Conservation (phyloP, 306 rosid species). For the Styphnolobium japonicum region DNA sequence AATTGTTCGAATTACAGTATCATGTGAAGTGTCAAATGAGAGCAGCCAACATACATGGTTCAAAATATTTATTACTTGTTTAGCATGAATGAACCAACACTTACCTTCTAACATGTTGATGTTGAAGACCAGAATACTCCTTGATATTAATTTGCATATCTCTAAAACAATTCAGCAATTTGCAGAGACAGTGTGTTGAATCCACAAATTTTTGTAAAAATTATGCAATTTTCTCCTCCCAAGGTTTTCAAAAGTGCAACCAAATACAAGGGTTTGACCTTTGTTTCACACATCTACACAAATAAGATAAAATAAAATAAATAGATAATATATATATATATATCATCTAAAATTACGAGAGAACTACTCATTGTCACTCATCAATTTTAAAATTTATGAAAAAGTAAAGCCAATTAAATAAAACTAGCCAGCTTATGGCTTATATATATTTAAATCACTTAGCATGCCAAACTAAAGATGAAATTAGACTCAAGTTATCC, state of each 20-base stretch:
- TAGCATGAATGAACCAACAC: not conserved
- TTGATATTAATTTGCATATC: slow-evolving; percentile 64
- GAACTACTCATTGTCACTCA: not conserved
- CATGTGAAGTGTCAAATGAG: not conserved
- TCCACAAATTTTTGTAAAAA: slow-evolving; percentile 91
- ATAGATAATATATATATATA: too few species aligned
- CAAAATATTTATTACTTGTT: not conserved
- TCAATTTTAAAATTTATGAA: not conserved
- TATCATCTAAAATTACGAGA: slow-evolving; percentile 12
- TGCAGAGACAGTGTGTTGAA: slow-evolving; percentile 82
- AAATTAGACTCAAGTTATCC: not conserved
- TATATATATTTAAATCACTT: not conserved
- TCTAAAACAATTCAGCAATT: slow-evolving; percentile 65
- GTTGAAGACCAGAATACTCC: slow-evolving; percentile 88
- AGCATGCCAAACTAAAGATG: not conserved
- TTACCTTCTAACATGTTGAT: slow-evolving; percentile 83
- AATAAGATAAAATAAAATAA: too few species aligned
- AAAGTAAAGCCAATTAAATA: not conserved
- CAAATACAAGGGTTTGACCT: slow-evolving; percentile 79
- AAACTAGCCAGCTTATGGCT: not conserved
- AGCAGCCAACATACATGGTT: not conserved
- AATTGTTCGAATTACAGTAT: too few species aligned
- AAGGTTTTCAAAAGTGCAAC: slow-evolving; percentile 76
- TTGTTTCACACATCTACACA: slow-evolving; percentile 70
- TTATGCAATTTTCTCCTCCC: slow-evolving; percentile 79